phyloP scores from a whole-genome alignment of 192 early-diverging fungal species.

The Rhizophagus prolifer region DNA sequence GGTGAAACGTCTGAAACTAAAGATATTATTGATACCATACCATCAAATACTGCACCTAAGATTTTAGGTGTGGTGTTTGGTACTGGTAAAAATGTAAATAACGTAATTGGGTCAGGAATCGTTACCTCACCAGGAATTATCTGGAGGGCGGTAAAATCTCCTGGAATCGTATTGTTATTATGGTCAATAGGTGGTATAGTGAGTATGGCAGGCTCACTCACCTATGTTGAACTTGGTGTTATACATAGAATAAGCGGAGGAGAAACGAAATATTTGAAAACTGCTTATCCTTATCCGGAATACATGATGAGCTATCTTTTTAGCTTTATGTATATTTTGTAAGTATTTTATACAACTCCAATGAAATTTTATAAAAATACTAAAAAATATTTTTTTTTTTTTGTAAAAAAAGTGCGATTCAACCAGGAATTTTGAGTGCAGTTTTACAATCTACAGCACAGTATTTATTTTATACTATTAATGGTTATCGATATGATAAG shows the following conservation, averaged over 20 bases:
- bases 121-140: background rate
- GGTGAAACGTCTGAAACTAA: no score
- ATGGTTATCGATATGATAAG: background rate
- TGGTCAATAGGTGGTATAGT: background rate
- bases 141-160: background rate
- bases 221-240: background rate
- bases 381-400: background rate
- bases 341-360: background rate
- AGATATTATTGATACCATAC: no score
- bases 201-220: background rate
- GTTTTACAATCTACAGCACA: background rate
- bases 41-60: no score
- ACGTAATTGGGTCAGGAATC: background rate
- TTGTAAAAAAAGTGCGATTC: background rate
- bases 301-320: background rate
- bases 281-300: background rate
- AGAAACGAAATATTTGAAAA: background rate
- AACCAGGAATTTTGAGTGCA: background rate
- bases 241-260: background rate
- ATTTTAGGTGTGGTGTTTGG: background rate
- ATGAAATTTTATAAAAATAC: no score
- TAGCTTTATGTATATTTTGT: background rate
- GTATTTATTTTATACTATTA: background rate
- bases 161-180: background rate
- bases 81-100: background rate